A percentile compares a stretch with the other conserved stretches of the same genome.
These are phyloP conservation scores for Dothideomycetidae sp. DNA, from an alignment of 2,329 filamentous ascomycete species.

Conservation along the genomic window DNA sequence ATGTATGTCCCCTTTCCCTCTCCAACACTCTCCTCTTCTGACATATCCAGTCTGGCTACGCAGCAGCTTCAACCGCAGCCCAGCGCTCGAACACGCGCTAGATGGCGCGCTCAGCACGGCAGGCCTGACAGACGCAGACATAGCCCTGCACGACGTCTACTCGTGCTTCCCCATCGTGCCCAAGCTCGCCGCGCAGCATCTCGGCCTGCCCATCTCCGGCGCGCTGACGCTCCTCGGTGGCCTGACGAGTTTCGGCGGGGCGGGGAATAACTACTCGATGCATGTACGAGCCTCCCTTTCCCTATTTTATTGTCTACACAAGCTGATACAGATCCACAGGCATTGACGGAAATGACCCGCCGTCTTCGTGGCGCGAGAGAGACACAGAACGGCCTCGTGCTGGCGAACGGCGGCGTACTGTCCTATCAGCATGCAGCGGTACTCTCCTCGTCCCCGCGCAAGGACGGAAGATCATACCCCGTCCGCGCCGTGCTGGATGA, in stretches of 20 bases:
- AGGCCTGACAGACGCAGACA: constrained; percentile 33
- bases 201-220: constrained; percentile 35
- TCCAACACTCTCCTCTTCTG: not conserved
- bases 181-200: constrained; percentile 48
- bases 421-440: constrained; percentile 51
- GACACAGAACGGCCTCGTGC: constrained; percentile 39
- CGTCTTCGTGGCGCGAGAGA: constrained; percentile 31
- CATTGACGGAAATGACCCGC: constrained; percentile 42
- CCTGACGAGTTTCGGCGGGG: constrained; percentile 53
- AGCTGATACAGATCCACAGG: constrained; percentile 23
- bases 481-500: constrained; percentile 30
- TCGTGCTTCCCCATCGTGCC: constrained; percentile 59
- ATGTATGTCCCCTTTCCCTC: constrained; percentile 29
- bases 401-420: constrained; percentile 52
- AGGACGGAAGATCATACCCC: constrained; percentile 32
- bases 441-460: constrained; percentile 36
- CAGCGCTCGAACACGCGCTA: constrained; percentile 44
- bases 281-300: constrained; percentile 34
- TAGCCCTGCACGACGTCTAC: constrained; percentile 52
- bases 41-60: constrained; percentile 45
- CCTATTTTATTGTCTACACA: not conserved
- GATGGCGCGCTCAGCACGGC: constrained; percentile 39
- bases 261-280: constrained; percentile 58
- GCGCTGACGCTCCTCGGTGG: constrained; percentile 46
- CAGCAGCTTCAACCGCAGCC: constrained; percentile 43